A percentile compares a stretch with the other conserved stretches of the same genome.
These are phyloP conservation scores for Rickenella mellea DNA, from an alignment of 768 basidiomycete genomes.

Conservation along the genomic window DNA sequence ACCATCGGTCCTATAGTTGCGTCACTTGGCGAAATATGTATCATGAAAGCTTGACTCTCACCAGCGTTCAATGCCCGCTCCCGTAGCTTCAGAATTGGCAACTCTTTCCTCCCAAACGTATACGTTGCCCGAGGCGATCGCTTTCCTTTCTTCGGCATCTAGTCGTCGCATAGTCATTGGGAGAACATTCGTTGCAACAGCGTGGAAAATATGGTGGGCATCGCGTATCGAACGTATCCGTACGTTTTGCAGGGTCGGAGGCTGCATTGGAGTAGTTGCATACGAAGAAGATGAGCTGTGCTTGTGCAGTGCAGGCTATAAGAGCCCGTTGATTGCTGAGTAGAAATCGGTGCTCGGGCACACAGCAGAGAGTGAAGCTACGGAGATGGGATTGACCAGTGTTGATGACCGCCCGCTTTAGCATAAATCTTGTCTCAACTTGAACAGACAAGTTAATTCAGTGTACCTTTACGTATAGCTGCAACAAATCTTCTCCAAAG, in stretches of 20 bases:
- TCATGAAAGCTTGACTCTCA: slow-evolving; percentile 16
- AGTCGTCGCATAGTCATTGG: slow-evolving; percentile 75
- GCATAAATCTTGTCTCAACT: too few relatives aligned
- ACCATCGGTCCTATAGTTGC: slow-evolving; percentile 38
- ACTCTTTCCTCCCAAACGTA: slow-evolving; percentile 88
- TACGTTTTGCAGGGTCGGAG: slow-evolving; percentile 65
- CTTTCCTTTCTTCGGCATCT: slow-evolving; percentile 72
- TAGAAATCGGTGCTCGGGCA: too few relatives aligned
- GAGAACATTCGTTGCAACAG: slow-evolving; percentile 55
- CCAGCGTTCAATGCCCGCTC: slow-evolving; percentile 84
- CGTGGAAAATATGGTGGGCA: slow-evolving; percentile 75
- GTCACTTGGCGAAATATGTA: slow-evolving; percentile 18
- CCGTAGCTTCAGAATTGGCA: slow-evolving; percentile 71
- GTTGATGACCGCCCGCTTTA: too few relatives aligned
- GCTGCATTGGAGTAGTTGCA: slow-evolving; percentile 58
- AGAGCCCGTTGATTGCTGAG: too few relatives aligned
- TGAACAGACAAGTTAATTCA: too few relatives aligned
- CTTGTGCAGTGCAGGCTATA: too few relatives aligned
- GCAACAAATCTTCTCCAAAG: too few relatives aligned
- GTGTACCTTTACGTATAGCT: too few relatives aligned
- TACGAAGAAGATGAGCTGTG: too few relatives aligned
- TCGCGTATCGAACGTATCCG: slow-evolving; percentile 73
- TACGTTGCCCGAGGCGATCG: slow-evolving; percentile 67
- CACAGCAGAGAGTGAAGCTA: too few relatives aligned
- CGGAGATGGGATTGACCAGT: too few relatives aligned